Base-by-base conservation (phyloP, 2,329 filamentous ascomycete genomes). In the Ophiostoma pallidulum region DNA sequence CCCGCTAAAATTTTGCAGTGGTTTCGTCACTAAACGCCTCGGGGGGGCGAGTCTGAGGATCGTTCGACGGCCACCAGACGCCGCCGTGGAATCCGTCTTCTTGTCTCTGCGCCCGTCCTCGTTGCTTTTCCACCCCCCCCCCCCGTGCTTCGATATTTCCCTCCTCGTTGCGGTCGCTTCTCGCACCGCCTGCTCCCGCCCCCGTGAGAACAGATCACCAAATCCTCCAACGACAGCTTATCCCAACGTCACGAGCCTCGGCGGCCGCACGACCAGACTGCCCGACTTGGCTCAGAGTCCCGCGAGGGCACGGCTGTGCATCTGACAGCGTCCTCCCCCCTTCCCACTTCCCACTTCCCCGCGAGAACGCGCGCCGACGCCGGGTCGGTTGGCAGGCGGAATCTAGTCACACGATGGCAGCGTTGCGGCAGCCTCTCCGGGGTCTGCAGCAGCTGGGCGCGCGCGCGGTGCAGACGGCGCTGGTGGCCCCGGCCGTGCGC, bases 361-460 rank as follows among this genome's bases (percentile, higher is more conserved):
- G n/a, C n/a, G n/a, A n/a, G n/a, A n/a, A n/a, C n/a, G n/a, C n/a
- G n/a, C n/a, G n/a, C n/a, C n/a, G n/a, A n/a, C n/a, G n/a, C n/a
- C n/a, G n/a, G n/a, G n/a, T n/a, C n/a, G n/a, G n/a, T n/a, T n/a
- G n/a, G n/a, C n/a, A n/a, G n/a, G n/a, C n/a, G n/a, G n/a, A n/a
- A n/a, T n/a, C n/a, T n/a, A n/a, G n/a, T n/a, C n/a, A 41, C 48
- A 31, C 47, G 35, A 49, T 45, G 44, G 41, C 51, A 71, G 63
- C 66, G 33, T 53, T 69, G 49, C 64, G 66, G 51, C 66, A 66
- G 49, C 55, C 58, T 41, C 48, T 56, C 22, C 54, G 54, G 37
- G 52, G 50, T 12, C 41, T 53, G 38, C 47, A 38, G 38, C 46
- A 38, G 38, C 46, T 48, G 28, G 41, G 41, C 10, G 24, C 41